Evolutionary conservation across 306 rosid genomes (phyloP), one percentile per base, ranked within the genome.

Genomic region (Cucumis hystrix): DNA sequence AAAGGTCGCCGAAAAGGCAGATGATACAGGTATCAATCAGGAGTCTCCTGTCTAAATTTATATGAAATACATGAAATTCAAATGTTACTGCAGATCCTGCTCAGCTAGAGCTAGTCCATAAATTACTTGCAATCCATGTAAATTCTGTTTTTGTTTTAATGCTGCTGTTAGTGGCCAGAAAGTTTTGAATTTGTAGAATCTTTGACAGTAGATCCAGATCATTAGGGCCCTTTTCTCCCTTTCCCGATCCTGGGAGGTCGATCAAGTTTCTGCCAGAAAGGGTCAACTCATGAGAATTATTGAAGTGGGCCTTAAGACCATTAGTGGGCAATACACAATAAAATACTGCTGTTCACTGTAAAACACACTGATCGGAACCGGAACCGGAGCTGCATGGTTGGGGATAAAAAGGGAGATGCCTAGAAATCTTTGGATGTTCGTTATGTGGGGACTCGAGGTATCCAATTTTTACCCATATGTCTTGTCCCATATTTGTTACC

Each of bases 1-100:
- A 88, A 80, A 82, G 58, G 68, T 67, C 84, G 89, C 13, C 84
- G 87, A n/a, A 88, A 84, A 79, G 87, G 85, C 40, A 82, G 83
- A 75, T 83, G 64, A 78, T 72, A 51, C 78, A 33, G 51, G 78
- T 23, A 72, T 9, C 73, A 49, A 15, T 74, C 61, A 28, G 45
- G 43, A 49, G 76, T 51, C 16, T 49, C 40, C 59, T 70, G 75
- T 13, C 57, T 70, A 23, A 47, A 45, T 72, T 72, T 49, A 51
- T 72, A 72, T 72, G 60, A 51, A 72, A 51, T 23, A 25, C 59
- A 70, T 47, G 14, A 23, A 14, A 45, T 21, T 43, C 54, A 12
- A 45, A 69, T 40, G 40, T 14, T 12, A 43, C 40, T 23, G 40
- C 40, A 47, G 58, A 71, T 47, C 14, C 23, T 71, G 57, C 4